These are phyloP conservation scores for Eucommia ulmoides DNA, from an alignment of 257 asterid species.

Conservation along the genomic window DNA sequence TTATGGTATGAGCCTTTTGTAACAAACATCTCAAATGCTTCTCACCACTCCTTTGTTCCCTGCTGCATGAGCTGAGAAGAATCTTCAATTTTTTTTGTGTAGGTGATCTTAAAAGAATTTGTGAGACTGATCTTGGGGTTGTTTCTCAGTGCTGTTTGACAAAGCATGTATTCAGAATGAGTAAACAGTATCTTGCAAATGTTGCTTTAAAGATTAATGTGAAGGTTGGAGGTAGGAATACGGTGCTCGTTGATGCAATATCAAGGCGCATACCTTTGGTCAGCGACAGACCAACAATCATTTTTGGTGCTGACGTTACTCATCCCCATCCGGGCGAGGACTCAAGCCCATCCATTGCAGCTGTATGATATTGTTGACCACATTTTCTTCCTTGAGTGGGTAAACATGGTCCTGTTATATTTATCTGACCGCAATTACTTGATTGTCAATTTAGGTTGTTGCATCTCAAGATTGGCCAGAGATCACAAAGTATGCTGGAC, in stretches of 20 bases:
- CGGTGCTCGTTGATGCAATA: not conserved
- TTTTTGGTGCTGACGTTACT: slow-evolving; percentile 1
- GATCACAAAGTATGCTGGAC: not conserved
- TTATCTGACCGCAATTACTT: not conserved
- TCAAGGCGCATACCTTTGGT: not conserved
- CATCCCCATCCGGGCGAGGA: slow-evolving; percentile 1
- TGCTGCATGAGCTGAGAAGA: too few species aligned
- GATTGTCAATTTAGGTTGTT: not conserved
- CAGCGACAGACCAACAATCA: not conserved
- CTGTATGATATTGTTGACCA: not conserved
- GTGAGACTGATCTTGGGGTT: not conserved
- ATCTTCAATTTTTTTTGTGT: not conserved
- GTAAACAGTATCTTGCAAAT: not conserved
- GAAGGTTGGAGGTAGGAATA: slow-evolving; percentile 1
- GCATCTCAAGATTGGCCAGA: slow-evolving; percentile 2
- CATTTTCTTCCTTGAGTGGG: not conserved
- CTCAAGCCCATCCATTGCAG: not conserved
- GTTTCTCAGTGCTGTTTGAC: not conserved
- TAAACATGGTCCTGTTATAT: not conserved
- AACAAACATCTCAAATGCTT: too few species aligned
- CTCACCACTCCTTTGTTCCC: too few species aligned
- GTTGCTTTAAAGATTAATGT: not conserved
- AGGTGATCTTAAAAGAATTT: not conserved
- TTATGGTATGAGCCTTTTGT: slow-evolving; percentile 68
- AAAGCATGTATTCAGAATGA: not conserved